Conservation (phyloP, 2,329 filamentous ascomycete species). For the Rutstroemia sydowiana region DNA sequence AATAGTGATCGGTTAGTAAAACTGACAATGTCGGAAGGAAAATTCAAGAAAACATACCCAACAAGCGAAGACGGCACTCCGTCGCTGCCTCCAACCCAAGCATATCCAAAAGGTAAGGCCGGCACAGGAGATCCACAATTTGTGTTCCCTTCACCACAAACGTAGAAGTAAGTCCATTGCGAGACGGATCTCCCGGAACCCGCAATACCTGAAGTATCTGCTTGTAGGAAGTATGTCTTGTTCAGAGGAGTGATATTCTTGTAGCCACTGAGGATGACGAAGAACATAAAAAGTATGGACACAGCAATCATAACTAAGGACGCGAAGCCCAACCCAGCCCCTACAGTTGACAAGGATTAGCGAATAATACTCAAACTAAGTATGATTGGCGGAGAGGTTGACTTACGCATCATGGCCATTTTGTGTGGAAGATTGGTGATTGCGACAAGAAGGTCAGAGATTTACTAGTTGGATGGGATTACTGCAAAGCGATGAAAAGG, state of each 20-base stretch:
- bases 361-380: neutral
- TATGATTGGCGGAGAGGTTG: no score
- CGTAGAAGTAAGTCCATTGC: constrained; percentile 87
- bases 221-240: constrained; percentile 78
- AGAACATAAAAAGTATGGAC: constrained; percentile 55
- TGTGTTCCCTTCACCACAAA: constrained; percentile 59
- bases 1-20: constrained; percentile 5
- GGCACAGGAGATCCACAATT: constrained; percentile 58
- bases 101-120: constrained; percentile 66
- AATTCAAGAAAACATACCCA: constrained; percentile 33
- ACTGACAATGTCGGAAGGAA: neutral
- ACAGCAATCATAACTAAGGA: constrained; percentile 56
- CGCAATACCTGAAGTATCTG: constrained; percentile 65
- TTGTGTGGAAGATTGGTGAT: no score
- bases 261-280: constrained; percentile 56
- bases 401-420: no score
- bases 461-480: no score
- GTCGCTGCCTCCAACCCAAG: constrained; percentile 48
- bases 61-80: constrained; percentile 48
- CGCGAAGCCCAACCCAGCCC: constrained; percentile 45
- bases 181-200: constrained; percentile 55
- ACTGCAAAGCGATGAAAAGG: no score
- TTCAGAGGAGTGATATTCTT: constrained; percentile 52
- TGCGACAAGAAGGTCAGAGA: no score
- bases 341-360: constrained; percentile 30